Evolutionary conservation across 371 early-diverging fungal genomes (phyloP), one percentile per base, ranked within the genome.

Genomic region (Apophysomyces elegans): DNA sequence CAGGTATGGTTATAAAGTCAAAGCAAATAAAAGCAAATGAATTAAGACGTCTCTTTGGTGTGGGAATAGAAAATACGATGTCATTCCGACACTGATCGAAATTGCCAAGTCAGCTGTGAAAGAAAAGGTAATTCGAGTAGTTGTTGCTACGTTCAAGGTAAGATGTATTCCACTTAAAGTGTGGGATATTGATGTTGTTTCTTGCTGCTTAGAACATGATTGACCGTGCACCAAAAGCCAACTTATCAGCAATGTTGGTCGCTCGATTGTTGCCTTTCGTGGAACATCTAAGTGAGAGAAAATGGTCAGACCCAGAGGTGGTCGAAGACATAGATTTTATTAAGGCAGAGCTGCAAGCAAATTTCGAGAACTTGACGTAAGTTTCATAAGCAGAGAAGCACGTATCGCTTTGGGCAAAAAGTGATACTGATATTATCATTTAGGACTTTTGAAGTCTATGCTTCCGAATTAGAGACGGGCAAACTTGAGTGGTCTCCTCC

Each of bases 91-190:
- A 0, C 69, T 95, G 63, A 86, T 94, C 16, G 95, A 95, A 41
- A 85, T 96, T 58, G 95, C 95, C 56, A 95, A 95, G 73, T 71
- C 76, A 5, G 92, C 98, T 0, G 91, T 95, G 73, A 98, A 98
- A 77, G 99, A 98, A 70, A 98, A 98, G 75, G 92, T 98, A 5
- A 88, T 95, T 54, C 91, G 98, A n/a, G 90, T 97, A 8, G 79
- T 91, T 45, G 78, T 97, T 56, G 85, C 93, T 5, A 93, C 94
- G 1, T 90, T 93, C 69, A 83, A 79, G 73, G 93, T 92, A 82
- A 58, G 65, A 45, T 26, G 32, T 26, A 26, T 26, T 3, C 13
- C 9, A 26, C 12, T 37, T 32, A 18, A 37, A 45, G 46, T 26
- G 44, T 14, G 14, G 47, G 44, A 59, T 12, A 35, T n/a, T 18